These are phyloP conservation scores for Aspergillus quadrilineatus DNA, from an alignment of 2,329 filamentous ascomycete genomes.

Conservation along the genomic window DNA sequence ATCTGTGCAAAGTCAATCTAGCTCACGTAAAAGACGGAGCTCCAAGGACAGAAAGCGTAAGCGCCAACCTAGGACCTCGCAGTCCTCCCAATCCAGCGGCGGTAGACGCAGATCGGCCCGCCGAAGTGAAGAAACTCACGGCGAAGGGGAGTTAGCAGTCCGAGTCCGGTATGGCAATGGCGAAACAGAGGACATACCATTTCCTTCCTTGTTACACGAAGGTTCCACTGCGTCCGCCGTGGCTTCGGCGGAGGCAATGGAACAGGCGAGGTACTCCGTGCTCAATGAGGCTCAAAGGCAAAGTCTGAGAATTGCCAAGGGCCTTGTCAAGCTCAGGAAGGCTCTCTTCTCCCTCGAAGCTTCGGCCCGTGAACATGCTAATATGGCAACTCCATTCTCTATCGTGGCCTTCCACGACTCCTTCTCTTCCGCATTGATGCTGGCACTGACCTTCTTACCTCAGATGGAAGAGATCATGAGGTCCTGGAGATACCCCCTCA, in stretches of 20 bases:
- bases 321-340: slow-evolving; percentile 54
- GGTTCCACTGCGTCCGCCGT: slow-evolving; percentile 30
- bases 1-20: slow-evolving; percentile 25
- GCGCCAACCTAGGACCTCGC: slow-evolving; percentile 49
- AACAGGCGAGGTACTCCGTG: slow-evolving; percentile 45
- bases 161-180: slow-evolving; percentile 61
- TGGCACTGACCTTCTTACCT: slow-evolving; percentile 50
- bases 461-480: slow-evolving; percentile 58
- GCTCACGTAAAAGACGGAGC: slow-evolving; percentile 33
- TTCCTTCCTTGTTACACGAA: slow-evolving; percentile 38
- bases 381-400: slow-evolving; percentile 27
- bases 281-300: slow-evolving; percentile 54
- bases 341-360: slow-evolving; percentile 55
- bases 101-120: slow-evolving; percentile 47
- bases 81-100: slow-evolving; percentile 45
- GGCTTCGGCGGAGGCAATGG: slow-evolving; percentile 35
- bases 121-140: slow-evolving; percentile 43
- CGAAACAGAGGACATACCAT: slow-evolving; percentile 58
- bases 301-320: slow-evolving; percentile 58
- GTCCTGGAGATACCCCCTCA: slow-evolving; percentile 60
- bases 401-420: slow-evolving; percentile 35
- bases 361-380: slow-evolving; percentile 32
- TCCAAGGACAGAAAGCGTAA: slow-evolving; percentile 57
- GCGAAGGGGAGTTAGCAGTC: slow-evolving; percentile 50
- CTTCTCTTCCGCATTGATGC: slow-evolving; percentile 44